Percentiles rank a stretch among this genome's conserved stretches.
Evolutionary conservation across 805 yeast species (phyloP).

Genomic region (Candida berthetii): DNA sequence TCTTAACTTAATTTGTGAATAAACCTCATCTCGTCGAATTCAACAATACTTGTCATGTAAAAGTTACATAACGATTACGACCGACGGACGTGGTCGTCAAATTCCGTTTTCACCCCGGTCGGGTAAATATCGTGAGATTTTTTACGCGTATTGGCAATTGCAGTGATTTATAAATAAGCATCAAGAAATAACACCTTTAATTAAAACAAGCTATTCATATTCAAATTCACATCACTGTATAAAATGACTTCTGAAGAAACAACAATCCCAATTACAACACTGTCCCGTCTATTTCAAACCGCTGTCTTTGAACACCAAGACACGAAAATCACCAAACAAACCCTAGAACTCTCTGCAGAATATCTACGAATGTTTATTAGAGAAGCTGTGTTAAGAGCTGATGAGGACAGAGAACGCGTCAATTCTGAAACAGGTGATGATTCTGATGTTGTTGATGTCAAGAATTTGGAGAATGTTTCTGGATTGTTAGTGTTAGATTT

Average conservation of each 20-base stretch:
- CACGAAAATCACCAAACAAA: conserved; percentile 41
- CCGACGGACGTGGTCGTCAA: too few relatives aligned
- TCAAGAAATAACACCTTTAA: too few relatives aligned
- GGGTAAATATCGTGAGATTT: too few relatives aligned
- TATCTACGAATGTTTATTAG: conserved; percentile 49
- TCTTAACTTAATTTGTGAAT: neutral
- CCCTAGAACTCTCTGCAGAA: conserved; percentile 45
- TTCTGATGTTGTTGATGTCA: conserved; percentile 38
- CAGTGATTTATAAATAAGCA: too few relatives aligned
- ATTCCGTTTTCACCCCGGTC: too few relatives aligned
- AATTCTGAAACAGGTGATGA: conserved; percentile 7
- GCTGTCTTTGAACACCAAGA: conserved; percentile 39
- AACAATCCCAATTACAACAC: conserved; percentile 24
- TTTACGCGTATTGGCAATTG: too few relatives aligned
- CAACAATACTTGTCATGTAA: too few relatives aligned
- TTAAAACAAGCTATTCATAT: too few relatives aligned
- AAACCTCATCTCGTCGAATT: neutral
- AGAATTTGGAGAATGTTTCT: conserved; percentile 48
- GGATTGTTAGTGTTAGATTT: conserved; percentile 55
- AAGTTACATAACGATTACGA: neutral
- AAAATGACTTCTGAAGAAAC: conserved; percentile 9
- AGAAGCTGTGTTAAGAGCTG: conserved; percentile 54
- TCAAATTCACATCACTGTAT: too few relatives aligned
- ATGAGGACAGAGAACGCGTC: conserved; percentile 38
- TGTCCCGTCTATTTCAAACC: conserved; percentile 47